A percentile compares a stretch with the other conserved stretches of the same genome.
Conservation (phyloP, 2,329 filamentous ascomycete genomes). For the Fusarium paranaense region DNA sequence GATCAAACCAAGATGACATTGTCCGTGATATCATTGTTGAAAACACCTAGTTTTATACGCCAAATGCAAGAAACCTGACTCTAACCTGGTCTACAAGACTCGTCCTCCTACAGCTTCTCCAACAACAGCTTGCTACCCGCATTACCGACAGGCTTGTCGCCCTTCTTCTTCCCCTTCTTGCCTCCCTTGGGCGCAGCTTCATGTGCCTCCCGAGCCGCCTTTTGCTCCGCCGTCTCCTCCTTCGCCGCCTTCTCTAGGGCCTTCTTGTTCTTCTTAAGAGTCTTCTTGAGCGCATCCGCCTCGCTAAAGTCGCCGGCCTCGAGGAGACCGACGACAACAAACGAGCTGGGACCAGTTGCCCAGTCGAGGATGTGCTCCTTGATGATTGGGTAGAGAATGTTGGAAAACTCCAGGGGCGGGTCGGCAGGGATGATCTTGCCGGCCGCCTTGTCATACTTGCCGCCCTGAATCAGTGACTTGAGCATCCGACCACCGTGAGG, state of each 20-base stretch:
- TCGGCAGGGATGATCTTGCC: constrained; percentile 79
- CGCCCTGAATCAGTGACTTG: constrained; percentile 90
- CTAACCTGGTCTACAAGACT: constrained; percentile 6
- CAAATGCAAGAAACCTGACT: constrained; percentile 33
- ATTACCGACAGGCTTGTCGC: constrained; percentile 66
- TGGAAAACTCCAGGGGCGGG: constrained; percentile 83
- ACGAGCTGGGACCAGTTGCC: constrained; percentile 88
- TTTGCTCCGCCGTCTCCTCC: constrained; percentile 67
- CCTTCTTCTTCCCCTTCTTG: constrained; percentile 58
- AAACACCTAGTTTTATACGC: constrained; percentile 41
- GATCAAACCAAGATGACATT: constrained; percentile 24
- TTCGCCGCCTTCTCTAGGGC: constrained; percentile 74
- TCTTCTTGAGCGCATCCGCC: constrained; percentile 74
- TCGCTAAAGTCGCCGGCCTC: constrained; percentile 79
- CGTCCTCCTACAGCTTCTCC: constrained; percentile 60
- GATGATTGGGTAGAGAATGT: constrained; percentile 85
- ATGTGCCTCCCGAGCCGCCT: constrained; percentile 62
- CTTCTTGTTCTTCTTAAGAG: constrained; percentile 79
- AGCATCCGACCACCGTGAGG: constrained; percentile 82
- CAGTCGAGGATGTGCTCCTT: constrained; percentile 80
- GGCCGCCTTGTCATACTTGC: constrained; percentile 80
- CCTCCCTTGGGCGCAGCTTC: constrained; percentile 57
- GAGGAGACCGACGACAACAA: constrained; percentile 84
- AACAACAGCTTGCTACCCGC: constrained; percentile 71
- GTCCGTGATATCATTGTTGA: constrained; percentile 40